Evolutionary conservation across 2,329 filamentous ascomycete species (phyloP), one percentile per base, ranked within the genome.

Genomic region (Exophiala dermatitidis): DNA sequence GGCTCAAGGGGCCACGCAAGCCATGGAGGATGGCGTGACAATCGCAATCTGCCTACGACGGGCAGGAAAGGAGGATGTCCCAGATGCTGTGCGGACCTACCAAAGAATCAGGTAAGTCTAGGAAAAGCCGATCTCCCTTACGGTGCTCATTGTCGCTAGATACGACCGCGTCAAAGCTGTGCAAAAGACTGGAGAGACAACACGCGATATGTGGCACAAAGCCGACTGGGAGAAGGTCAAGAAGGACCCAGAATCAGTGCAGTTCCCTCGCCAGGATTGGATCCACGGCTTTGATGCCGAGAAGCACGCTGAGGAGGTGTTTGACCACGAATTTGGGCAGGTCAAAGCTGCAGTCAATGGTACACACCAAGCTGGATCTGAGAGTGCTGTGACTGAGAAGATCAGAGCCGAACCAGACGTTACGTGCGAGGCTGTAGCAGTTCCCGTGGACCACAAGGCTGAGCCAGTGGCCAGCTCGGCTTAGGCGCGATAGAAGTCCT

Each of bases 211-310:
- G 57, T 57, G 54, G 54, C 57, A 59, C 48, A 57, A 59, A 33
- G 54, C 57, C 3, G 54, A 59, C 33, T 59, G 57, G 57, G 57
- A 59, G 12, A 59, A 59, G 41, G 57, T 59, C 47, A 59, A 59
- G 48, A 36, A 54, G 34, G 42, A 59, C 30, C 57, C 57, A 6
- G 37, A 46, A 41, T 55, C 56, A 4, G 53, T 59, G 8, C 56
- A 59, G n/a, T 59, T 59, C 26, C 60, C 71, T 7, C 68, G 74
- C 36, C 74, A 77, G 58, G 71, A 69, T 48, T 78, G 75, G 75
- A 66, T 78, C 5, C 66, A 77, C 26, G 65, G 69, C 37, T 75
- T 77, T 58, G 75, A 79, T 59, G 71, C 74, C 29, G 75, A 78
- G 64, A 66, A 63, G 33, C 69, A 76, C 57, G 72, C 74, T 0